Percentiles rank a stretch among this genome's conserved stretches.
These are phyloP conservation scores for Linum usitatissimum DNA, from an alignment of 345 rosid species.

Conservation along the genomic window DNA sequence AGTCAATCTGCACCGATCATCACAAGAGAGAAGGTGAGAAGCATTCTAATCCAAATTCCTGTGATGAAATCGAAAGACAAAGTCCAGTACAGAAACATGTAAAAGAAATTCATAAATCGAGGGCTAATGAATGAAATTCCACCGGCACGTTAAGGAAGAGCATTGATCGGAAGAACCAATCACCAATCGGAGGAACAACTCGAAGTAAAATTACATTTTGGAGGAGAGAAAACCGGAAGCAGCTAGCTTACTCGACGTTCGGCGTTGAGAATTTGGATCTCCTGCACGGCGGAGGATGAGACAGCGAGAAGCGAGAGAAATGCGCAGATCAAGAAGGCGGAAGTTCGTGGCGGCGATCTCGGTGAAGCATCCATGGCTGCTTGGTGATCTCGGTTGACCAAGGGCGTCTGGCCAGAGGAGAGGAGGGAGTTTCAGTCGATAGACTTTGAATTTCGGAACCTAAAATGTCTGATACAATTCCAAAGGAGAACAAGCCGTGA, in stretches of 20 bases:
- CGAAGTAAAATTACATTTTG: background rate
- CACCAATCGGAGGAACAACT: background rate
- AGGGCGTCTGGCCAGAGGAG: background rate
- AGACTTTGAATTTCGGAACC: background rate
- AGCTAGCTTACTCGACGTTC: constrained; percentile 65
- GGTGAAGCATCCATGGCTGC: constrained; percentile 33
- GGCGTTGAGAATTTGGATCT: constrained; percentile 65
- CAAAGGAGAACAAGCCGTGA: background rate
- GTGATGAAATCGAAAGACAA: background rate
- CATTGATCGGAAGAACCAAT: background rate
- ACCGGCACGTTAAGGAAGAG: background rate
- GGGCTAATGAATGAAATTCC: background rate
- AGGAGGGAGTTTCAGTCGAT: background rate
- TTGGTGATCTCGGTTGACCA: constrained; percentile 6
- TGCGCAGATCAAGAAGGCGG: constrained; percentile 24
- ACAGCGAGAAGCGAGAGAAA: constrained; percentile 25
- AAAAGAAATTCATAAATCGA: background rate
- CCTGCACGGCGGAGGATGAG: constrained; percentile 28
- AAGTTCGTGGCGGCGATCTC: constrained; percentile 22
- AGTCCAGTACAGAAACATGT: background rate
- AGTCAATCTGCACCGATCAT: constrained; percentile 69
- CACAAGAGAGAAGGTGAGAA: constrained; percentile 1
- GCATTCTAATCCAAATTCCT: background rate
- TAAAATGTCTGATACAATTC: no score
- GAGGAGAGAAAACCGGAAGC: background rate